Base-by-base conservation (phyloP, 2,329 filamentous ascomycete species). In the Aschersonia sp. region DNA sequence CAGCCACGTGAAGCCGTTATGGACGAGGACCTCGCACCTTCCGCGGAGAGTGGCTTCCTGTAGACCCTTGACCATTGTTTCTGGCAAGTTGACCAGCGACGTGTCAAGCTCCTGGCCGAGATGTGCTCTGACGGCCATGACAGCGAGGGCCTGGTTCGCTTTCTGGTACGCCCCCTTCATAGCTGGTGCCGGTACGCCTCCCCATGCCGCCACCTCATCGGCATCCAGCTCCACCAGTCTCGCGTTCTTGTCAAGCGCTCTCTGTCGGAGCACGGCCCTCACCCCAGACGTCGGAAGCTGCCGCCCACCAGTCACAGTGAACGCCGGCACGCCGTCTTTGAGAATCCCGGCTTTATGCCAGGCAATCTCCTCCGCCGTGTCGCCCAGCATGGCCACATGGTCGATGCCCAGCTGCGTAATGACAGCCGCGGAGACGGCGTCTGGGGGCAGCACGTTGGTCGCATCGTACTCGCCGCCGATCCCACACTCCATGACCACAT, bases 291-390 rank as follows among this genome's bases (percentile, higher is more conserved):
- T 54, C 0, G 58, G 71, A 43, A 57, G 57, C 44, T 59, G 54
- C 8, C 59, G 57, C 1, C 57, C 53, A 22, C 60, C 45, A 4
- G 48, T 55, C 35, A 61, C 56, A 6, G 66, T 59, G 7, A 69
- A 68, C 0, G 59, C 66, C 40, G 50, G 56, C 0, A 65, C 73
- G 0, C 76, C 77, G 1, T 64, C 46, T 62, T 94, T 95, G 61
- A 94, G 83, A 43, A 95, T 85, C 1, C 89, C 89, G 6, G 82
- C 83, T 63, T 95, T 95, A 61, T 95, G 86, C 89, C 88, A 95
- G 4, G 88, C 65, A 53, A 95, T 95, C 58, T 87, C 71, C 48
- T 84, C 81, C 45, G 90, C 75, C 0, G 87, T 89, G 39, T 76
- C 72, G 9, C 89, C 89, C 37, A 95, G 70, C 73, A 94, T 80